A percentile compares a stretch with the other conserved stretches of the same genome.
Conservation (phyloP, 345 rosid species). For the Cardamine chenopodiifolia region DNA sequence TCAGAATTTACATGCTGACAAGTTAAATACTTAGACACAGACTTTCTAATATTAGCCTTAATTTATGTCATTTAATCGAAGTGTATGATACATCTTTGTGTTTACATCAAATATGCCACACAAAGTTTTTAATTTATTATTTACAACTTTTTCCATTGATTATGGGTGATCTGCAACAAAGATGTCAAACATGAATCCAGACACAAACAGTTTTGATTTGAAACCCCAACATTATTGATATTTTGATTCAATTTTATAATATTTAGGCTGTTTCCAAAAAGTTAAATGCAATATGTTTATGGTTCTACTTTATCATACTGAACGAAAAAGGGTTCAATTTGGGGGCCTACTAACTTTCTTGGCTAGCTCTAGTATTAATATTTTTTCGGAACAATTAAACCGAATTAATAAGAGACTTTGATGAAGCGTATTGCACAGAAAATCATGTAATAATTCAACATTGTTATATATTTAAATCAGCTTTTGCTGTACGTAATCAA, state of each 20-base stretch:
- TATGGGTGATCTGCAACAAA: not conserved
- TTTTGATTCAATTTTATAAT: slow-evolving; percentile 7
- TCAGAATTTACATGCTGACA: not conserved
- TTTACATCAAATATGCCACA: not conserved
- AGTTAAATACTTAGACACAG: not conserved
- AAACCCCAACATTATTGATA: slow-evolving; percentile 17
- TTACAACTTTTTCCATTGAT: not conserved
- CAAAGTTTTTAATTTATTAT: too few species aligned
- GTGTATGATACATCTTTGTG: not conserved
- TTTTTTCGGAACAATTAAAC: not conserved
- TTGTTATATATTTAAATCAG: not conserved
- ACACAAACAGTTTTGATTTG: slow-evolving; percentile 10
- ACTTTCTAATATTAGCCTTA: not conserved
- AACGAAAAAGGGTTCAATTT: not conserved
- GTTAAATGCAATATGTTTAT: slow-evolving; percentile 8
- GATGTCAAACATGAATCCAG: not conserved
- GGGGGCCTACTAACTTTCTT: slow-evolving; percentile 28
- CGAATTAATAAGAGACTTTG: not conserved
- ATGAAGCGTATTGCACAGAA: not conserved
- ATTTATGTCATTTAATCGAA: not conserved
- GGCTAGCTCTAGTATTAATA: not conserved
- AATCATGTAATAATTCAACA: slow-evolving; percentile 6
- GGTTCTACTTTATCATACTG: slow-evolving; percentile 5
- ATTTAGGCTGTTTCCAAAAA: slow-evolving; percentile 26
- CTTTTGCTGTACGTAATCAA: not conserved